Base-by-base conservation (phyloP, 2,329 filamentous ascomycete genomes). In the Xylaria arbuscula region DNA sequence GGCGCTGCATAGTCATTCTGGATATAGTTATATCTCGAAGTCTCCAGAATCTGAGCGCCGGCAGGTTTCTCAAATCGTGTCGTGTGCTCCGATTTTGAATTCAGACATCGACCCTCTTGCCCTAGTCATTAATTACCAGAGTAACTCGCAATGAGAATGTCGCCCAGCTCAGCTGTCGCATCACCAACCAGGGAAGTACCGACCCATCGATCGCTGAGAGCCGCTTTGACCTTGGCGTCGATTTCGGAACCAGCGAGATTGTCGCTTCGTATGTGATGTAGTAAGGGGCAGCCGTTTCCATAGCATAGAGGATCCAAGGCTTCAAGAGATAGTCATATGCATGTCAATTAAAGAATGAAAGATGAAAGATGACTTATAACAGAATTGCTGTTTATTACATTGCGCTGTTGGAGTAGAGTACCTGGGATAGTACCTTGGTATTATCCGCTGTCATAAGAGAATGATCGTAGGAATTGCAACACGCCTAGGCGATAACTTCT, bases 261-360 rank as follows among this genome's bases (percentile, higher is more conserved):
- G n/a, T 67, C 64, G 65, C 65, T 24, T 64, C 60, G n/a, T 64
- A 64, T 38, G 55, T 64, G 48, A 60, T 56, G 13, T 55, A 50
- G 38, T 67, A 67, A 11, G 60, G 65, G n/a, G 54, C 22, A 17
- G 24, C 11, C 6, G 40, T 8, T 4, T 60, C 59, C 24, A 55
- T 24, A 17, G 55, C 59, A 13, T 64, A 60, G 34, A 60, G 48
- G 42, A 67, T 11, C 60, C 60, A 64, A 3, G 9, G 5, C 60
- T 67, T 24, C 2, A 36, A 19, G 45, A 13, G 5, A 59, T 28
- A 8, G 24, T 67, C 51, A 64, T 32, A 32, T 40, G 24, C 11
- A 34, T 42, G 17, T 11, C 22, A 22, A 22, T 54, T 5, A 8
- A 19, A 22, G 13, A 17, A 9, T 13, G 19, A 28, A 28, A 36